phyloP scores from a whole-genome alignment of 768 basidiomycete species.

The Paxillus ammoniavirescens region DNA sequence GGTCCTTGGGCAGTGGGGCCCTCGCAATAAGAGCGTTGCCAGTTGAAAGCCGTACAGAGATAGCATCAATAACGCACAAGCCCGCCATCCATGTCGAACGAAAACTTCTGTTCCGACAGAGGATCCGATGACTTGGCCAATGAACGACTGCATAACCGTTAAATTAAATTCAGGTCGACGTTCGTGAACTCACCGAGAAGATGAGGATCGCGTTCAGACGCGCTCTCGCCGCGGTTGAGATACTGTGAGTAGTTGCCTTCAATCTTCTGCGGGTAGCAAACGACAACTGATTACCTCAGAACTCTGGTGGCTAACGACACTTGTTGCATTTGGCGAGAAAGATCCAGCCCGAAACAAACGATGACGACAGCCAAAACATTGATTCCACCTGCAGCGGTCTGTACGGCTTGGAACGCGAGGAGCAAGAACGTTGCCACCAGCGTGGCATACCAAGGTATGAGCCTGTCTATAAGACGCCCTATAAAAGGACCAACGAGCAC shows the following conservation, averaged over 20 bases:
- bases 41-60: constrained; percentile 59
- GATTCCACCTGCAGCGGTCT: constrained; percentile 67
- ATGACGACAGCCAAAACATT: constrained; percentile 71
- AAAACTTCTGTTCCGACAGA: constrained; percentile 73
- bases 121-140: constrained; percentile 84
- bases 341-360: constrained; percentile 67
- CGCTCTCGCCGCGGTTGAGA: constrained; percentile 51
- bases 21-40: constrained; percentile 57
- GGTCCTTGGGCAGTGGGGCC: constrained; percentile 52
- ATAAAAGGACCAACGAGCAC: constrained; percentile 67
- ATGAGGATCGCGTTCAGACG: constrained; percentile 77
- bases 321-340: constrained; percentile 72
- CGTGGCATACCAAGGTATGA: constrained; percentile 78
- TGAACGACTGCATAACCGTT: constrained; percentile 44
- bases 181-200: constrained; percentile 48
- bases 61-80: constrained; percentile 58
- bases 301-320: constrained; percentile 63
- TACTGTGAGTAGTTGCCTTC: constrained; percentile 17
- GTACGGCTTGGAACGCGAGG: constrained; percentile 56
- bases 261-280: constrained; percentile 7
- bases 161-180: background rate
- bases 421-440: constrained; percentile 51
- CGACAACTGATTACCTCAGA: constrained; percentile 40
- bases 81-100: constrained; percentile 66
- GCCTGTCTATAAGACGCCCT: constrained; percentile 64